Base-by-base conservation (phyloP, 192 early-diverging fungal species). In the Dispira simplex region DNA sequence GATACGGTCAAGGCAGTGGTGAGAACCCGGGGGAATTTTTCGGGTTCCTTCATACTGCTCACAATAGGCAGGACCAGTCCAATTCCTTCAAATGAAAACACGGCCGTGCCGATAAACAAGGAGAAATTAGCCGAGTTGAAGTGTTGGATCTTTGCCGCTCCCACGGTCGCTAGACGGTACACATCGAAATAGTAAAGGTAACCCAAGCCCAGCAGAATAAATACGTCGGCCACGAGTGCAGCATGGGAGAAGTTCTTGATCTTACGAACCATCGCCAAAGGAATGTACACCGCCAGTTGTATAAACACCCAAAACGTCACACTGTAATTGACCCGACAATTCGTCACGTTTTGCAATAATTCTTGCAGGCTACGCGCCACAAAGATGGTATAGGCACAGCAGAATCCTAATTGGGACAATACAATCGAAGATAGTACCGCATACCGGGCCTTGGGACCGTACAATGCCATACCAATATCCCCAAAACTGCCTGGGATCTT, bases 71-170 rank as follows among this genome's bases (percentile, higher is more conserved):
- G 79, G 12, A 85, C 84, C 28, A 92, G 71, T 54, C 92, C 91
- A 65, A 97, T 90, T 58, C 91, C 88, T 76, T 90, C 90, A 70
- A 87, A 96, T 8, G 86, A 81, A 75, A 85, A 93, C 62, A 94
- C 89, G 46, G 95, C 95, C 14, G 95, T 98, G 59, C 95, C 95
- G 47, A 98, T 85, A 66, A 95, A 93, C 49, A 95, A 71, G 26
- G 90, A 81, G 66, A 93, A 95, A 47, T 82, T 81, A 62, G 84
- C 77, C 51, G 77, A 67, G 73, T 97, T 97, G 68, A 97, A 83
- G 55, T 76, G 70, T 57, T 79, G 73, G 16, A 95, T 77, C 44
- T 91, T 79, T 10, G 84, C 83, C 28, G 85, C 64, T 4, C 93
- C 93, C 16, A 70, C 60, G 13, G 74, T 81, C 46, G 78, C 63